Percentiles rank a stretch among this genome's conserved stretches.
These are phyloP conservation scores for Diophrys appendiculata DNA, from an alignment of 73 alveolate species.

Conservation along the genomic window DNA sequence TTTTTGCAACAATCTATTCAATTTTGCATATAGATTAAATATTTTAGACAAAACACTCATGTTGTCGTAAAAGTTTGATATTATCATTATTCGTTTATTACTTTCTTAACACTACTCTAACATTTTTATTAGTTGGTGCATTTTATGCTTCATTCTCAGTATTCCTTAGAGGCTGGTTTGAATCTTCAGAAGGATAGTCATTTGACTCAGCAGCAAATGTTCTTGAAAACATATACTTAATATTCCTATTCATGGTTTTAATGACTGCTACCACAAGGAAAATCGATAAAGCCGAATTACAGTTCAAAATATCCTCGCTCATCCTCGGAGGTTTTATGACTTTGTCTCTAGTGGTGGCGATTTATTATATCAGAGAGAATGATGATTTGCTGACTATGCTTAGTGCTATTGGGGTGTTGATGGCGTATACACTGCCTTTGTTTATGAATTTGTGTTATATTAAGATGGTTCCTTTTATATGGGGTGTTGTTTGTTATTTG, in stretches of 20 bases:
- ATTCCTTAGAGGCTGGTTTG: slow-evolving; percentile 8
- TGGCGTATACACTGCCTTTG: neutral
- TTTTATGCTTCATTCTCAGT: slow-evolving; percentile 25
- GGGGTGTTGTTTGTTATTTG: slow-evolving; percentile 13
- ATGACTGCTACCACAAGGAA: slow-evolving; percentile 6
- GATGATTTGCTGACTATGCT: neutral
- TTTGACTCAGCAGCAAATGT: slow-evolving; percentile 1
- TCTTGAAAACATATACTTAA: slow-evolving; percentile 22
- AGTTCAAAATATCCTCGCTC: neutral
- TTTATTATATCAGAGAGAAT: neutral
- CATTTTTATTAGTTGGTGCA: slow-evolving; percentile 3
- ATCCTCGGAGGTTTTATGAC: slow-evolving; percentile 8
- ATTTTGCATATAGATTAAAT: slow-evolving; percentile 41
- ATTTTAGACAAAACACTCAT: neutral
- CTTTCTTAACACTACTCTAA: slow-evolving; percentile 10
- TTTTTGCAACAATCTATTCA: slow-evolving; percentile 55
- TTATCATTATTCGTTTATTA: slow-evolving; percentile 10
- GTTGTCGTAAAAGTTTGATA: neutral
- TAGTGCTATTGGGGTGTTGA: neutral
- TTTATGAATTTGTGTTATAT: neutral
- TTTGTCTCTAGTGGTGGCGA: neutral
- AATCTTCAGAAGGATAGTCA: neutral
- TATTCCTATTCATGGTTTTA: slow-evolving; percentile 4
- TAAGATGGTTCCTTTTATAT: neutral
- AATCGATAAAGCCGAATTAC: neutral